Percentiles rank a stretch among this genome's conserved stretches.
These are phyloP conservation scores for Candida mattraensis DNA, from an alignment of 805 yeast genomes.

Conservation along the genomic window DNA sequence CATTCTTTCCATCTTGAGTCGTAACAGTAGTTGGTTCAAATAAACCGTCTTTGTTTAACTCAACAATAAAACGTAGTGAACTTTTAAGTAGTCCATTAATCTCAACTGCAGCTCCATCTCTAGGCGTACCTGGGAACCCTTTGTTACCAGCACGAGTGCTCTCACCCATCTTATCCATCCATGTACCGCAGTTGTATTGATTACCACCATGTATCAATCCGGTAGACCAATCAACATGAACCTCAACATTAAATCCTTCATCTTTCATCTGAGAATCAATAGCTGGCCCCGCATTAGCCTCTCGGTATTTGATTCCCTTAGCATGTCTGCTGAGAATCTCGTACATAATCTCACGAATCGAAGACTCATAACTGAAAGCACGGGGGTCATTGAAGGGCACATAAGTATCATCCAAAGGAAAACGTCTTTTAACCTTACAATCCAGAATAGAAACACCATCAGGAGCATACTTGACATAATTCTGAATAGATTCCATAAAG, in stretches of 20 bases:
- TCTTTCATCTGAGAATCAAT: slow-evolving; percentile 90
- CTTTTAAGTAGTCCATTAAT: slow-evolving; percentile 87
- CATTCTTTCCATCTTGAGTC: slow-evolving; percentile 54
- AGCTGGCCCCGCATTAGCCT: slow-evolving; percentile 90
- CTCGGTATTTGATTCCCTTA: slow-evolving; percentile 79
- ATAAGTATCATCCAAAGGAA: slow-evolving; percentile 81
- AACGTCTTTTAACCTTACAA: slow-evolving; percentile 72
- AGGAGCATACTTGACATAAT: slow-evolving; percentile 68
- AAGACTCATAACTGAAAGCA: slow-evolving; percentile 71
- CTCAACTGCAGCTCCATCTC: slow-evolving; percentile 96
- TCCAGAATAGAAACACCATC: slow-evolving; percentile 65
- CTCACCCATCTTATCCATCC: slow-evolving; percentile 99
- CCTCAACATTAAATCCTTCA: slow-evolving; percentile 85
- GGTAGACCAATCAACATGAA: slow-evolving; percentile 81
- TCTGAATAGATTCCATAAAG: slow-evolving; percentile 85
- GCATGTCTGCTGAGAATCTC: slow-evolving; percentile 91
- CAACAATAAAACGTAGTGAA: slow-evolving; percentile 73
- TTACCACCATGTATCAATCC: slow-evolving; percentile 92
- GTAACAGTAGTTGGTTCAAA: slow-evolving; percentile 60
- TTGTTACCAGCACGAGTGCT: slow-evolving; percentile 76
- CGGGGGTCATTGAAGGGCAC: slow-evolving; percentile 64
- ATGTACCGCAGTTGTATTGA: slow-evolving; percentile 92
- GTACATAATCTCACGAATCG: slow-evolving; percentile 73
- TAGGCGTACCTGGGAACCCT: slow-evolving; percentile 97
- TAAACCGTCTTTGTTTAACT: slow-evolving; percentile 49